A percentile compares a stretch with the other conserved stretches of the same genome.
Conservation (phyloP, 495 filamentous ascomycete species). For the Aspergillus campestris region DNA sequence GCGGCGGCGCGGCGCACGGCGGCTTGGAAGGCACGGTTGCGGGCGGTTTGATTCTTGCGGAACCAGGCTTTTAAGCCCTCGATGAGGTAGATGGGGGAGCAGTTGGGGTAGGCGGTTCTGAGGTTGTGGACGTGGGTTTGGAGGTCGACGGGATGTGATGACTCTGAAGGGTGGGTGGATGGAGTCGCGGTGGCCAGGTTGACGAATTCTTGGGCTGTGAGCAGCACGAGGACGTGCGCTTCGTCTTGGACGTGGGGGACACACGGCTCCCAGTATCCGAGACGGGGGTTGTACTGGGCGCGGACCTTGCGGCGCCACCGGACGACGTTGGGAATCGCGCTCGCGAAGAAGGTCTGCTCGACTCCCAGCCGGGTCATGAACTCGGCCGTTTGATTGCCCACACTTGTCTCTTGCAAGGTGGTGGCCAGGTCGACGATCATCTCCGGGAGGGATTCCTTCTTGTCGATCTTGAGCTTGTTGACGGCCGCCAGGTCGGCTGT, state of each 20-base stretch:
- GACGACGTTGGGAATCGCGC: conserved; percentile 49
- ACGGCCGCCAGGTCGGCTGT: conserved; percentile 63
- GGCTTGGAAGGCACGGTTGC: conserved; percentile 58
- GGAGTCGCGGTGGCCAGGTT: conserved; percentile 41
- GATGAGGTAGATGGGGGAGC: conserved; percentile 64
- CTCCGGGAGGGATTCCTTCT: conserved; percentile 66
- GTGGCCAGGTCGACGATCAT: conserved; percentile 76
- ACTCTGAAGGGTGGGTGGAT: conserved; percentile 14
- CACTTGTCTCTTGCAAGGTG: conserved; percentile 38
- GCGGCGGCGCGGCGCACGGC: conserved; percentile 46
- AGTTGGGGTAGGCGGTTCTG: conserved; percentile 42
- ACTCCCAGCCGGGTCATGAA: conserved; percentile 51
- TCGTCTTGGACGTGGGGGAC: conserved; percentile 49
- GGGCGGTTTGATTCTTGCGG: conserved; percentile 58
- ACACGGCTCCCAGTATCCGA: conserved; percentile 60
- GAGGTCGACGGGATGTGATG: conserved; percentile 42
- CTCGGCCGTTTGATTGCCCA: conserved; percentile 42
- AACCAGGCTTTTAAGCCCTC: conserved; percentile 62
- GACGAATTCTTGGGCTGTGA: conserved; percentile 62
- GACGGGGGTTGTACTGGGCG: conserved; percentile 51
- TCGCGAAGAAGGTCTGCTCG: conserved; percentile 43
- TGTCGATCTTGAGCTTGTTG: conserved; percentile 68
- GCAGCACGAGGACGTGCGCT: conserved; percentile 56
- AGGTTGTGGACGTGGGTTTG: conserved; percentile 45
- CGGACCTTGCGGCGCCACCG: conserved; percentile 68